Evolutionary conservation across 2,329 filamentous ascomycete species (phyloP), one percentile per base, ranked within the genome.

Genomic region (Ascomycota sp.): DNA sequence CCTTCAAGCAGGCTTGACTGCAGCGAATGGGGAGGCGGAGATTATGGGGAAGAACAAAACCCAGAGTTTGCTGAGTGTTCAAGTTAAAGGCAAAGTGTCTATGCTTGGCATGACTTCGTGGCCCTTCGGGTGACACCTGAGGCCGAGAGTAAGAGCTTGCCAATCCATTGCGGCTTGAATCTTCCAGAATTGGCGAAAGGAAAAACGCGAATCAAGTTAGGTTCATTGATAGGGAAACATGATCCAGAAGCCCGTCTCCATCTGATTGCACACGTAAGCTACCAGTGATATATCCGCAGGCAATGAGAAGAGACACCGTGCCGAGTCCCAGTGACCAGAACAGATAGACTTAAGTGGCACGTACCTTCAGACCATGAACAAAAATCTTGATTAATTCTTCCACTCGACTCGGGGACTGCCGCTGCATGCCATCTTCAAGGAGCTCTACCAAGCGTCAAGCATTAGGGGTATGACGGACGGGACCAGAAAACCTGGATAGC

Each of bases 381-480:
- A 94, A 94, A 30, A 94, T 81, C 38, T 68, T 62, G 27, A 86
- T 70, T 29, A 95, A 55, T 46, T 92, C 77, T 41, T 93, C 82
- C 33, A 94, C 67, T 26, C 82, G 63, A 23, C 59, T 60, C 0
- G 76, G 71, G 2, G 80, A 85, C 40, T 86, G 77, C 29, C 70
- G 55, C n/a, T 64, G 55, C 11, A 78, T 73, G 43, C 83, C 65
- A 39, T 69, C 66, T 50, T 94, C 86, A 7, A 94, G 61, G 20
- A 91, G 52, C 35, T 69, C 78, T 78, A 36, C 7, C 19, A 23
- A 15, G 13, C n/a, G 2, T 10, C 8, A 30, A 1, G 3, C 5
- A 23, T 33, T 20, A 33, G 26, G 29, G 13, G 24, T 4, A n/a
- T 25, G 5, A 9, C 10, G 11, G 4, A 9, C 5, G 4, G 8